A percentile compares a stretch with the other conserved stretches of the same genome.
Conservation (phyloP, 75 land plant genomes). For the Cupressus sempervirens region DNA sequence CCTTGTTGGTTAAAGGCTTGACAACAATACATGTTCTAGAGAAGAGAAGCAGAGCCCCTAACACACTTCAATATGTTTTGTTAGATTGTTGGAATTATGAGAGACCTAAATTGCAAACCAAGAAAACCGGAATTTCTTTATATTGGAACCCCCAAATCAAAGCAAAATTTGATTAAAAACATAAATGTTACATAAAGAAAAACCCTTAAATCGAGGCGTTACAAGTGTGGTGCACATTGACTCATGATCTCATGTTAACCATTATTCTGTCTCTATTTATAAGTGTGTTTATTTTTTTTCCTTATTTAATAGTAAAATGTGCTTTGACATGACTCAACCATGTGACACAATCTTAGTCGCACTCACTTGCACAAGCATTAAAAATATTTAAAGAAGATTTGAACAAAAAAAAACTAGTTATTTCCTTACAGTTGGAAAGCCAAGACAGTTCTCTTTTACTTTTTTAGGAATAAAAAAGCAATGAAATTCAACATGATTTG, state of each 20-base stretch:
- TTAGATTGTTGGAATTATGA: background rate
- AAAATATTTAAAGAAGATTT: background rate
- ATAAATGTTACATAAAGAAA: too few relatives aligned
- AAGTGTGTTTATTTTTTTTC: background rate
- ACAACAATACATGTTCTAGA: background rate
- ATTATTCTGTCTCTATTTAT: background rate
- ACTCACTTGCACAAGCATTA: background rate
- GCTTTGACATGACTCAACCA: background rate
- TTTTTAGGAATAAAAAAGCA: background rate
- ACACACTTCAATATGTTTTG: background rate
- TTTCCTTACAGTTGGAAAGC: background rate
- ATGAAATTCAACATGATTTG: background rate
- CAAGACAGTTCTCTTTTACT: background rate
- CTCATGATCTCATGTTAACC: background rate
- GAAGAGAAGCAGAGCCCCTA: background rate
- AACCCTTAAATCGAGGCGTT: too few relatives aligned
- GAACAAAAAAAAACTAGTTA: too few relatives aligned
- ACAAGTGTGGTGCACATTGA: background rate
- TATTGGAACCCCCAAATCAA: too few relatives aligned
- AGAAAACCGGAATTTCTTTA: background rate
- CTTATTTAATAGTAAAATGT: too few relatives aligned
- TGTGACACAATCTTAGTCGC: background rate
- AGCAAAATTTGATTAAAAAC: background rate
- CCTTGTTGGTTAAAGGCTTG: background rate
- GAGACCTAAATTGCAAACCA: background rate